A percentile compares a stretch with the other conserved stretches of the same genome.
Conservation (phyloP, 1,139 yeast species). For the Suzukiozyma palmioleophila region DNA sequence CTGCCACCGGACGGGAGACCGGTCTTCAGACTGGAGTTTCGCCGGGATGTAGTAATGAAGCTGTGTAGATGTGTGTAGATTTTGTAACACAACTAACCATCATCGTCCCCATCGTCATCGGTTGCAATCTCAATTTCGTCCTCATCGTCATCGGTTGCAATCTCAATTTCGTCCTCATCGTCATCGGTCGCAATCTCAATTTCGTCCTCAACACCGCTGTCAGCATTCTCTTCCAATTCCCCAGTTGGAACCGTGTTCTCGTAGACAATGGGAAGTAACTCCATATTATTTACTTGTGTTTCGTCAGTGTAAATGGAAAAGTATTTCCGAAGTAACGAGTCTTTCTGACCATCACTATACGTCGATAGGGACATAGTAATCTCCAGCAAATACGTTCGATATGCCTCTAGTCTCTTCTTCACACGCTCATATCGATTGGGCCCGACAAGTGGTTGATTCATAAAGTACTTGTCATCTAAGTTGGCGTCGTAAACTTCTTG, state of each 20-base stretch:
- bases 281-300: background rate
- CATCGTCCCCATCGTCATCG: too few relatives aligned
- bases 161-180: background rate
- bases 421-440: background rate
- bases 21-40: too few relatives aligned
- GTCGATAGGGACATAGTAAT: background rate
- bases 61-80: too few relatives aligned
- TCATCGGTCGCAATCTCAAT: background rate
- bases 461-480: background rate
- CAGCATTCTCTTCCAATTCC: background rate
- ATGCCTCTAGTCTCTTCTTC: background rate
- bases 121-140: too few relatives aligned
- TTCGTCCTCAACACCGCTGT: background rate
- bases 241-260: background rate
- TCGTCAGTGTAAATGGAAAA: background rate
- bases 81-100: too few relatives aligned
- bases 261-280: background rate
- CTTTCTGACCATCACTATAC: background rate
- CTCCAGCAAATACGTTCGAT: background rate
- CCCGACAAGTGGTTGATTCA: conserved; percentile 2
- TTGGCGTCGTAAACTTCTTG: background rate
- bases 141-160: too few relatives aligned
- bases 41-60: too few relatives aligned
- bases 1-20: too few relatives aligned
- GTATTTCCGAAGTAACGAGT: background rate